A percentile compares a stretch with the other conserved stretches of the same genome.
Conservation (phyloP, 2,329 filamentous ascomycete genomes). For the Fusarium verticillioides region DNA sequence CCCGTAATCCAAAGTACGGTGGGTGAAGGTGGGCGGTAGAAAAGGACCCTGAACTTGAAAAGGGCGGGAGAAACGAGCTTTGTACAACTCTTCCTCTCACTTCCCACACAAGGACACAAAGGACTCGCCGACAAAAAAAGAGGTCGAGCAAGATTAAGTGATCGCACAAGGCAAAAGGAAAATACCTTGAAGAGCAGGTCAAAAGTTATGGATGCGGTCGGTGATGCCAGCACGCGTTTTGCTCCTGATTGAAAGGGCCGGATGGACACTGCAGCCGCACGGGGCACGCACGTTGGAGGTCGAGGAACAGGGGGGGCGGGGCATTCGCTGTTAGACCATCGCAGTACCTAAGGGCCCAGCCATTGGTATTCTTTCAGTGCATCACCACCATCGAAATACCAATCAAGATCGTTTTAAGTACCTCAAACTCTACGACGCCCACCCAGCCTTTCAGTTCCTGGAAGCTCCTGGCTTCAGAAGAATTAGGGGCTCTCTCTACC, state of each 20-base stretch:
- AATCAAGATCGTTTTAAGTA: constrained; percentile 5
- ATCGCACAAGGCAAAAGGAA: constrained; percentile 37
- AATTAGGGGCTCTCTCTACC: constrained; percentile 43
- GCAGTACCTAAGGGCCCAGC: constrained; percentile 29
- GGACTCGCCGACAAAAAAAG: constrained; percentile 39
- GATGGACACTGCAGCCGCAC: constrained; percentile 43
- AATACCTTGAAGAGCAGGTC: constrained; percentile 31
- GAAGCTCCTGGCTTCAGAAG: constrained; percentile 38
- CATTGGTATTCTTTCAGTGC: constrained; percentile 2
- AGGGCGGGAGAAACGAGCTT: constrained; percentile 29
- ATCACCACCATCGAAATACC: constrained; percentile 7
- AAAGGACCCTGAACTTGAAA: constrained; percentile 26
- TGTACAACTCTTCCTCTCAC: constrained; percentile 21
- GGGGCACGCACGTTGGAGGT: constrained; percentile 40
- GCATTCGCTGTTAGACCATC: constrained; percentile 28
- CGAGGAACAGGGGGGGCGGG: constrained; percentile 41
- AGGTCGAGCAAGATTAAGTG: constrained; percentile 36
- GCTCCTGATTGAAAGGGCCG: constrained; percentile 46
- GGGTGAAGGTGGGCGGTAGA: constrained; percentile 16
- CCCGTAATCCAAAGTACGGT: constrained; percentile 31
- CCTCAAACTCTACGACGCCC: constrained; percentile 22
- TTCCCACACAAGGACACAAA: constrained; percentile 26
- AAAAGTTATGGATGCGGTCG: constrained; percentile 44
- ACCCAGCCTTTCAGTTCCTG: constrained; percentile 38
- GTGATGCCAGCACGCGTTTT: constrained; percentile 50